Evolutionary conservation across 2,329 filamentous ascomycete species (phyloP).

Genomic region (Tothia fuscella): DNA sequence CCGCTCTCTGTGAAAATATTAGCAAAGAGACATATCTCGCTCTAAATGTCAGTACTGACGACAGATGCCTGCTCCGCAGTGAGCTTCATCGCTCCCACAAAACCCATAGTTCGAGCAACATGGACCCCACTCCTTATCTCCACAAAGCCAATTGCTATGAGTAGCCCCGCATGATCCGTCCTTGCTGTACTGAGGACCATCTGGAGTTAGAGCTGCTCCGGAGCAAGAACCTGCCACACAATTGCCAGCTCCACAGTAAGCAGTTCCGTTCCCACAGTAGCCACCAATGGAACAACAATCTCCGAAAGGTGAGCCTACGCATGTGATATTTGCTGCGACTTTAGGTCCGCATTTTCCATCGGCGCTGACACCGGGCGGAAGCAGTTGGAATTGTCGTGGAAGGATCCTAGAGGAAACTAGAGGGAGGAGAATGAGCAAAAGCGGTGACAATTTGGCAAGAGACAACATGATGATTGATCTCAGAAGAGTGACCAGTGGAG

Average conservation of each 20-base stretch:
- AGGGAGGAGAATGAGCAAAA: too few relatives aligned
- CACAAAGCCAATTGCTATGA: conserved; percentile 1
- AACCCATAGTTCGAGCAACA: conserved; percentile 4
- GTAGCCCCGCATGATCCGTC: conserved; percentile 4
- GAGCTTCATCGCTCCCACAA: not conserved
- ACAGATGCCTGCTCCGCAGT: not conserved
- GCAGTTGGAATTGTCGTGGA: not conserved
- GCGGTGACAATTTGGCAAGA: too few relatives aligned
- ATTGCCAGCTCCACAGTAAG: conserved; percentile 6
- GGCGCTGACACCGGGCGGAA: conserved; percentile 1
- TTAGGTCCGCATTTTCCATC: conserved; percentile 4
- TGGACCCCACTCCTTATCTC: conserved; percentile 1
- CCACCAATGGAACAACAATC: conserved; percentile 3
- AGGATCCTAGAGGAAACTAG: too few relatives aligned
- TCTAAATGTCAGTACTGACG: not conserved
- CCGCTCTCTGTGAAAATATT: not conserved
- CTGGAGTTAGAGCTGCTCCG: not conserved
- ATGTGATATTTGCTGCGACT: not conserved
- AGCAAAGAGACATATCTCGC: not conserved
- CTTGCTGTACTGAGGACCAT: not conserved
- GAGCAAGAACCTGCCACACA: not conserved
- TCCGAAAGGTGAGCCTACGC: conserved; percentile 4
- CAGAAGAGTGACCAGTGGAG: too few relatives aligned
- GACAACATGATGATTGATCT: too few relatives aligned
- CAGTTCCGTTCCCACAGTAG: conserved; percentile 1